Evolutionary conservation across 1,139 yeast genomes (phyloP).

Genomic region (Blastobotrys buckinghamii): DNA sequence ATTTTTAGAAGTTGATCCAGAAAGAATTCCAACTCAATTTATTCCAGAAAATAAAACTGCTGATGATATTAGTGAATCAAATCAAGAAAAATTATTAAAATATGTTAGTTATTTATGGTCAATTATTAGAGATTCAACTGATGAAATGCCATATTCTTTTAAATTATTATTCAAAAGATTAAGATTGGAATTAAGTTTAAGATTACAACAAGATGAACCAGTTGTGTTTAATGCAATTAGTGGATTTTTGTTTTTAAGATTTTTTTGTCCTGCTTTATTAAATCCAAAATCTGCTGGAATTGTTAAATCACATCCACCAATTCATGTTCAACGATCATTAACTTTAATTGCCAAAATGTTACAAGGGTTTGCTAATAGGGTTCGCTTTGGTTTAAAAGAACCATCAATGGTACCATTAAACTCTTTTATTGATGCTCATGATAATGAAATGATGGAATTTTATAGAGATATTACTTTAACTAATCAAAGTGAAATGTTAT

Average conservation of each 20-base stretch:
- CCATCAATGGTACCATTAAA: conserved; percentile 73
- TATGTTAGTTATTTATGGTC: conserved; percentile 68
- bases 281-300: conserved; percentile 82
- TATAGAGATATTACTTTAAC: conserved; percentile 57
- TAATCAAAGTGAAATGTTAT: conserved; percentile 9
- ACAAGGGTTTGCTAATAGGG: conserved; percentile 73
- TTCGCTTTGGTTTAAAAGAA: conserved; percentile 72
- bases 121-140: conserved; percentile 60
- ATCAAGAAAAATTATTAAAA: conserved; percentile 46
- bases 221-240: conserved; percentile 52
- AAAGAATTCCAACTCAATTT: conserved; percentile 35
- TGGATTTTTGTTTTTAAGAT: conserved; percentile 78
- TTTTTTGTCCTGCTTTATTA: conserved; percentile 85
- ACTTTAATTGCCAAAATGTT: conserved; percentile 79
- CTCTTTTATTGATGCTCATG: conserved; percentile 53
- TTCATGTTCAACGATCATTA: conserved; percentile 66
- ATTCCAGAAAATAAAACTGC: conserved; percentile 24
- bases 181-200: conserved; percentile 18
- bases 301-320: conserved; percentile 63
- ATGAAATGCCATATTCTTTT: conserved; percentile 69
- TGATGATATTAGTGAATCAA: conserved; percentile 41
- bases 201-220: conserved; percentile 18
- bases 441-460: conserved; percentile 55
- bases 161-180: conserved; percentile 38
- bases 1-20: conserved; percentile 73